Evolutionary conservation across 805 yeast genomes (phyloP).

Genomic region (Ogataea pilisensis): DNA sequence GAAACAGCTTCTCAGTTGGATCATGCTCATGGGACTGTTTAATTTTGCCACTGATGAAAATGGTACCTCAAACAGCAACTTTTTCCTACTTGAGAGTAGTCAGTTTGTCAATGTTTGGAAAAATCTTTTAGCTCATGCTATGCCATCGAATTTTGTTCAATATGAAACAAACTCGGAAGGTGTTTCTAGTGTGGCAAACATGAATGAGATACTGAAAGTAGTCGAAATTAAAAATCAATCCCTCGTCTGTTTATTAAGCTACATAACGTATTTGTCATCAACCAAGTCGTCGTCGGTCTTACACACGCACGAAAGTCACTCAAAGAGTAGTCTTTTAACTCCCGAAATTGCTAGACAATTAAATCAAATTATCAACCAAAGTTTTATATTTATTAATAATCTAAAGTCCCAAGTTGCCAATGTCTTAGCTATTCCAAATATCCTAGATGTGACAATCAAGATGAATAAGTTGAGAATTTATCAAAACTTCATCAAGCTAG

Average conservation of each 20-base stretch:
- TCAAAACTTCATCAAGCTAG: slow-evolving; percentile 28
- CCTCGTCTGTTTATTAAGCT: slow-evolving; percentile 52
- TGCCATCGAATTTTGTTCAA: slow-evolving; percentile 37
- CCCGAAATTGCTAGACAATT: slow-evolving; percentile 30
- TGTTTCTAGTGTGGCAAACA: slow-evolving; percentile 30
- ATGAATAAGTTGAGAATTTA: slow-evolving; percentile 30
- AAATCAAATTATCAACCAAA: slow-evolving; percentile 29
- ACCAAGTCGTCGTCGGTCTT: slow-evolving; percentile 35
- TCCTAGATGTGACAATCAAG: slow-evolving; percentile 21
- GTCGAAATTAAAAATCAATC: slow-evolving; percentile 55
- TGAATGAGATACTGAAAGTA: slow-evolving; percentile 33
- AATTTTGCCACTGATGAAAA: slow-evolving; percentile 37
- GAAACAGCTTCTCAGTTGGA: slow-evolving; percentile 53
- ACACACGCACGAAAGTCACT: slow-evolving; percentile 26
- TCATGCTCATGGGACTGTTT: slow-evolving; percentile 58
- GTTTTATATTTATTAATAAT: slow-evolving; percentile 27
- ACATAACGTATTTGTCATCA: slow-evolving; percentile 44
- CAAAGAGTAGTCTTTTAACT: slow-evolving; percentile 24
- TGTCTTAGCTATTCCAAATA: slow-evolving; percentile 12
- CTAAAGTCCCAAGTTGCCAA: slow-evolving; percentile 21
- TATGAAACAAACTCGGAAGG: slow-evolving; percentile 27
- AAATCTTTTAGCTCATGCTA: slow-evolving; percentile 47
- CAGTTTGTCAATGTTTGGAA: slow-evolving; percentile 66
- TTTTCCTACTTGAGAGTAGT: slow-evolving; percentile 50
- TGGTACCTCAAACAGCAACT: slow-evolving; percentile 39